phyloP scores from a whole-genome alignment of 257 asterid species.

The Ilex aquifolium region DNA sequence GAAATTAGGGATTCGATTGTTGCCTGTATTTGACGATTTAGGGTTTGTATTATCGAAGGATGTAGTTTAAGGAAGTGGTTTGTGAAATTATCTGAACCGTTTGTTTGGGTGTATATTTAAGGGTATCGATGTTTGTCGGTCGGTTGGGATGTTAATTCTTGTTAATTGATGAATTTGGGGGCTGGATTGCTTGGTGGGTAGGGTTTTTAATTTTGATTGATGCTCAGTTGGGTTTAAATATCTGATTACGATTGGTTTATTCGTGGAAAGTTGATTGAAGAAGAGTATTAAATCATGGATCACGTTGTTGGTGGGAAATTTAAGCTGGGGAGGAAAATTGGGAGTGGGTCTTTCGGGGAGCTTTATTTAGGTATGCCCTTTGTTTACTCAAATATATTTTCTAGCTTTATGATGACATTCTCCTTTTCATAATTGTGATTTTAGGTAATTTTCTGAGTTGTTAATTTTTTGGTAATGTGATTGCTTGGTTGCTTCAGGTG shows the following conservation, averaged over 20 bases:
- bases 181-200: slow-evolving; percentile 1
- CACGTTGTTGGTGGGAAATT: slow-evolving; percentile 81
- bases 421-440: too few relatives aligned
- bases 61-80: slow-evolving; percentile 37
- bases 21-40: slow-evolving; percentile 11
- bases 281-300: slow-evolving; percentile 39
- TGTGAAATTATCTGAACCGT: neutral
- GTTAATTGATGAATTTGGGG: slow-evolving; percentile 14
- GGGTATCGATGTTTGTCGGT: slow-evolving; percentile 16
- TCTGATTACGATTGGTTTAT: neutral
- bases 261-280: slow-evolving; percentile 1
- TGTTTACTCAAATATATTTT: neutral
- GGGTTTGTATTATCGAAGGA: slow-evolving; percentile 28
- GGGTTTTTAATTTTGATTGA: neutral
- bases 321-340: slow-evolving; percentile 94
- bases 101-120: neutral
- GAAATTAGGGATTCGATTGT: slow-evolving; percentile 43
- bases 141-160: slow-evolving; percentile 12
- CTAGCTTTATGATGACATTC: neutral
- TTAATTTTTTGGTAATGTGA: neutral
- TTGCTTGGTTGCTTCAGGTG: slow-evolving; percentile 49
- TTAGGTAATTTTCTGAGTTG: too few relatives aligned
- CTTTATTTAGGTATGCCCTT: slow-evolving; percentile 66
- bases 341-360: slow-evolving; percentile 96
- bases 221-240: slow-evolving; percentile 2